Evolutionary conservation across 768 basidiomycete genomes (phyloP).

Genomic region (Phanerodontia chrysosporium): DNA sequence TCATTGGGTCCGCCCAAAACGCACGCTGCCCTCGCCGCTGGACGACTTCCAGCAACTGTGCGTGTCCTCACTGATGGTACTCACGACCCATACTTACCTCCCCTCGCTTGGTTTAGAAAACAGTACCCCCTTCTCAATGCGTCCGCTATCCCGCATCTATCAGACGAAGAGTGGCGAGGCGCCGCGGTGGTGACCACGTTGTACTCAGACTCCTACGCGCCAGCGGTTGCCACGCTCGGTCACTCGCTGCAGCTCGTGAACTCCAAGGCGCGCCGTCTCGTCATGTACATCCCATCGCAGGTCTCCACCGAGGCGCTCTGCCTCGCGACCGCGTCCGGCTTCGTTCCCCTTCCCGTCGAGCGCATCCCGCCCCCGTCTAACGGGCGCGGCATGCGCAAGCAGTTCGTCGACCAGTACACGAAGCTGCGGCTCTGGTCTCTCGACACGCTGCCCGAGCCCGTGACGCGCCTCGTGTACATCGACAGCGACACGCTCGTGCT

Average conservation of each 20-base stretch:
- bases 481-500: constrained; percentile 41
- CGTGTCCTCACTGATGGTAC: not conserved
- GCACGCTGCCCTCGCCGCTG: not conserved
- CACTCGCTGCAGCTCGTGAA: constrained; percentile 27
- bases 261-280: constrained; percentile 28
- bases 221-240: constrained; percentile 30
- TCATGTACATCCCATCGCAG: constrained; percentile 30
- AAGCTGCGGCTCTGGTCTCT: constrained; percentile 40
- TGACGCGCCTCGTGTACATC: constrained; percentile 34
- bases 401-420: constrained; percentile 40
- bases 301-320: constrained; percentile 37
- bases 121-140: not conserved
- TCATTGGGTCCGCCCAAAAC: too few relatives aligned
- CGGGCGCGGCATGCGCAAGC: constrained; percentile 30
- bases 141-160: not conserved
- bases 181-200: constrained; percentile 27
- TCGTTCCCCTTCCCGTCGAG: constrained; percentile 31
- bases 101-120: too few relatives aligned
- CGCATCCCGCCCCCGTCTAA: constrained; percentile 35
- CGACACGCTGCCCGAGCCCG: constrained; percentile 21
- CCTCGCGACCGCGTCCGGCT: constrained; percentile 34
- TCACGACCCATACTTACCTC: too few relatives aligned
- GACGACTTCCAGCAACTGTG: constrained; percentile 1
- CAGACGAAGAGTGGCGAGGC: not conserved
- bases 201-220: constrained; percentile 28